These are phyloP conservation scores for Pseudogymnoascus sp. DNA, from an alignment of 2,329 filamentous ascomycete species.

Conservation along the genomic window DNA sequence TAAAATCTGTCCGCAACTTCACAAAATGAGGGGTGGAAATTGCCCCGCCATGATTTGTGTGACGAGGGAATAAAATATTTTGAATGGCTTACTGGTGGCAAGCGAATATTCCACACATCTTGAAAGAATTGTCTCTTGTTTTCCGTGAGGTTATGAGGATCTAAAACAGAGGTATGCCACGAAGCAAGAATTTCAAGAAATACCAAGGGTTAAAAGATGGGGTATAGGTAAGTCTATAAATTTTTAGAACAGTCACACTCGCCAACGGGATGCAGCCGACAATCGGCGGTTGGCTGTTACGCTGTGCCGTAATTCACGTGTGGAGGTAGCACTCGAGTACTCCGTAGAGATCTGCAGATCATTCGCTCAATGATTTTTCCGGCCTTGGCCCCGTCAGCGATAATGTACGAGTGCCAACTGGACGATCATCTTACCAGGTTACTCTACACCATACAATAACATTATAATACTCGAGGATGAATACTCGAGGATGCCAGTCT, in stretches of 20 bases:
- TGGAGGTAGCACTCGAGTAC: neutral
- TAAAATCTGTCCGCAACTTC: slow-evolving; percentile 2
- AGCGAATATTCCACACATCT: slow-evolving; percentile 95
- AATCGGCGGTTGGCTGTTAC: slow-evolving; percentile 1
- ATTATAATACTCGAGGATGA: neutral
- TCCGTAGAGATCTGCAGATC: neutral
- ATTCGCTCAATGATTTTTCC: slow-evolving; percentile 4
- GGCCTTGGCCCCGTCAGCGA: neutral
- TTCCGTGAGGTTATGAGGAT: slow-evolving; percentile 1
- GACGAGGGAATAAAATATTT: slow-evolving; percentile 12
- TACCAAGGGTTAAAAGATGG: slow-evolving; percentile 6
- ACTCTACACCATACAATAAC: neutral
- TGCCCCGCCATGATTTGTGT: slow-evolving; percentile 32
- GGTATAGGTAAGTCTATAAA: slow-evolving; percentile 7
- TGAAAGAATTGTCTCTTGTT: slow-evolving; percentile 33
- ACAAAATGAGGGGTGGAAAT: slow-evolving; percentile 24
- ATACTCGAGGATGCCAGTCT: neutral
- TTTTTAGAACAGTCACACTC: slow-evolving; percentile 8
- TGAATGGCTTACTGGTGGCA: slow-evolving; percentile 68
- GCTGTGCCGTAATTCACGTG: neutral
- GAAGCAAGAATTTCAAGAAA: slow-evolving; percentile 8
- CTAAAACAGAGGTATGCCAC: neutral
- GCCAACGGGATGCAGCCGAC: slow-evolving; percentile 2
- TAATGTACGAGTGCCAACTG: neutral
- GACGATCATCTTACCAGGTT: slow-evolving; percentile 3